Evolutionary conservation across 805 yeast genomes (phyloP), one percentile per base, ranked within the genome.

Genomic region (Maudiozyma bulderi): DNA sequence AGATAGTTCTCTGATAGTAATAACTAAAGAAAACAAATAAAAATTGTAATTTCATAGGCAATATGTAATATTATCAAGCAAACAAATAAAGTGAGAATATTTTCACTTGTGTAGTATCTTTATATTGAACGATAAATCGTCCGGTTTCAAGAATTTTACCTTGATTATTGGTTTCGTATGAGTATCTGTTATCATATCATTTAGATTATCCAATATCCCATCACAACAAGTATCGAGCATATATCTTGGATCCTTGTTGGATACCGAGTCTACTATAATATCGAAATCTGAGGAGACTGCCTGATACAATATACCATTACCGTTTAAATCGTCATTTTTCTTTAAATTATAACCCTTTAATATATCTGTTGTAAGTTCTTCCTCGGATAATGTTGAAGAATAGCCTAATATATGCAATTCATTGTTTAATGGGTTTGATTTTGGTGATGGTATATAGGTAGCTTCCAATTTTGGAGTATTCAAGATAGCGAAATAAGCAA

Each of bases 211-310:
- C 40, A 64, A 47, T 20, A 55, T 52, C 6, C 68, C 68, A 47
- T 64, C 68, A 45, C 64, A 58, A 47, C 68, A 64, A 6, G 61
- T 43, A 40, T 64, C 65, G 45, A 48, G 54, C 28, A 52, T 55
- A 38, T 50, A 51, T 5, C 31, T 42, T 1, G 54, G 50, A 34
- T 46, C 37, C 1, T 10, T 3, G 47, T 32, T 28, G 8, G 44
- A 14, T 5, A 43, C n/a, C 8, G 48, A 34, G 10, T 53, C 48
- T 9, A 64, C 42, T n/a, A 14, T 40, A 3, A 64, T 45, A 10
- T 52, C 54, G 30, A 57, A 54, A 28, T 52, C 54, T 8, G 47
- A n/a, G 7, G 44, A 44, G 4, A 59, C 13, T 2, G 61, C 50
- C 29, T 31, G 35, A 33, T 63, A 61, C 14, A 48, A 38, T 3